phyloP scores from a whole-genome alignment of 371 early-diverging fungal genomes.

The Actinomortierella ambigua region DNA sequence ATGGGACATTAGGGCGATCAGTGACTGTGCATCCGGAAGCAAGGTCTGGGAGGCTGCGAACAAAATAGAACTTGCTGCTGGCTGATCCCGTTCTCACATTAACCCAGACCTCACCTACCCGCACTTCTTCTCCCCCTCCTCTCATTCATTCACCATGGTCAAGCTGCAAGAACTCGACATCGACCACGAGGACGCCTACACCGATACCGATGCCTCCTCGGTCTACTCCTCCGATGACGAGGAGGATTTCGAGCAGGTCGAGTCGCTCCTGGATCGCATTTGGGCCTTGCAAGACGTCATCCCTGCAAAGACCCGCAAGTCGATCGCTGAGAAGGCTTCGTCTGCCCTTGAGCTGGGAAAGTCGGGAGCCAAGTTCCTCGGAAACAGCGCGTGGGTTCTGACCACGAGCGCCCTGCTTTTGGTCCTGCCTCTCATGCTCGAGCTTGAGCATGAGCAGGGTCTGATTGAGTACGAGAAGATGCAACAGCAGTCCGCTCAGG shows the following conservation, averaged over 20 bases:
- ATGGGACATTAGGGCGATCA: no score
- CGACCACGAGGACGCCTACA: slow-evolving; percentile 44
- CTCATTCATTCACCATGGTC: slow-evolving; percentile 26
- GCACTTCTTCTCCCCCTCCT: no score
- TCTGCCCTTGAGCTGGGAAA: slow-evolving; percentile 61
- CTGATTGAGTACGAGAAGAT: slow-evolving; percentile 79
- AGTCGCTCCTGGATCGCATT: slow-evolving; percentile 66
- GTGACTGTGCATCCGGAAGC: no score
- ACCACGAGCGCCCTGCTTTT: slow-evolving; percentile 78
- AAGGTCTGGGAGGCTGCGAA: no score
- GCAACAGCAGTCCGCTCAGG: slow-evolving; percentile 58
- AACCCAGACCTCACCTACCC: no score
- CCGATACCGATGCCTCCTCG: slow-evolving; percentile 38
- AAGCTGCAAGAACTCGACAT: slow-evolving; percentile 46
- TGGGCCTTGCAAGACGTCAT: slow-evolving; percentile 79
- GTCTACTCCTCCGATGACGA: slow-evolving; percentile 46
- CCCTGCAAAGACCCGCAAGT: slow-evolving; percentile 68
- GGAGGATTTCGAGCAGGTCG: slow-evolving; percentile 47
- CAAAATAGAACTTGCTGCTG: no score
- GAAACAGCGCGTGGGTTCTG: slow-evolving; percentile 82
- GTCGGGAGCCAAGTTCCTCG: slow-evolving; percentile 63
- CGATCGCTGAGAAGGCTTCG: slow-evolving; percentile 56
- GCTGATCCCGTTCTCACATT: no score
- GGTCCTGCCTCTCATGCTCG: slow-evolving; percentile 75
- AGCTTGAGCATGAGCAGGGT: slow-evolving; percentile 77